phyloP scores from a whole-genome alignment of 108 stramenopile genomes.

The Seminavis robusta region DNA sequence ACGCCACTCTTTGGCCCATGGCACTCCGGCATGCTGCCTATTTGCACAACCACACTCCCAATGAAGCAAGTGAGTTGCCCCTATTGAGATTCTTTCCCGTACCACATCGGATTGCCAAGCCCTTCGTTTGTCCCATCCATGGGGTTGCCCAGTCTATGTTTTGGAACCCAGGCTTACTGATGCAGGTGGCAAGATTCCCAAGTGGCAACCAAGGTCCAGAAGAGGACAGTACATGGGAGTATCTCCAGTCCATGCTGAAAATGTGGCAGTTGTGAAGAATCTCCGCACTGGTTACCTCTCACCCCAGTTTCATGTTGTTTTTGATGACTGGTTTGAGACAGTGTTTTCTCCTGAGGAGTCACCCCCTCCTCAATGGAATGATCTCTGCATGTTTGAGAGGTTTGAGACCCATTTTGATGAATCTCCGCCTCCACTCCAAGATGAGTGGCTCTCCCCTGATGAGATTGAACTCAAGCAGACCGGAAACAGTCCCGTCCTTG shows the following conservation, averaged over 20 bases:
- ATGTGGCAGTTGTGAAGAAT: constrained; percentile 35
- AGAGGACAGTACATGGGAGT: constrained; percentile 38
- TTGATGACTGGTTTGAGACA: constrained; percentile 42
- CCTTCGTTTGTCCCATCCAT: constrained; percentile 30
- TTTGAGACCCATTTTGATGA: too few relatives aligned
- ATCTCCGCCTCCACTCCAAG: too few relatives aligned
- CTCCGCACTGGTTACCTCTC: constrained; percentile 24
- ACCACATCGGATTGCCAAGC: not conserved
- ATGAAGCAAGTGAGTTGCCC: too few relatives aligned
- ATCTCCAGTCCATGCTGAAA: constrained; percentile 22
- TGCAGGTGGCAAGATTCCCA: constrained; percentile 43
- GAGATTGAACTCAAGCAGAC: too few relatives aligned
- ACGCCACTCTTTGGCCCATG: constrained; percentile 29
- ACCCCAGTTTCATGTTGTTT: constrained; percentile 49
- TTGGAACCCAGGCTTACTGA: constrained; percentile 50
- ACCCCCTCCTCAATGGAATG: too few relatives aligned
- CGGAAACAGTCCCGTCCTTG: too few relatives aligned
- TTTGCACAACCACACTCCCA: constrained; percentile 21
- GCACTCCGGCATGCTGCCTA: constrained; percentile 30
- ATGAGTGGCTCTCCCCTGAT: too few relatives aligned
- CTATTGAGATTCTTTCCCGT: too few relatives aligned
- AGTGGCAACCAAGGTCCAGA: constrained; percentile 35
- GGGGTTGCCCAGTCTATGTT: constrained; percentile 51
- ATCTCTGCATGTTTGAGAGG: too few relatives aligned
- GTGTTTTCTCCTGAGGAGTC: too few relatives aligned